Evolutionary conservation across 805 yeast species (phyloP).

Genomic region (Candida stauntonica): DNA sequence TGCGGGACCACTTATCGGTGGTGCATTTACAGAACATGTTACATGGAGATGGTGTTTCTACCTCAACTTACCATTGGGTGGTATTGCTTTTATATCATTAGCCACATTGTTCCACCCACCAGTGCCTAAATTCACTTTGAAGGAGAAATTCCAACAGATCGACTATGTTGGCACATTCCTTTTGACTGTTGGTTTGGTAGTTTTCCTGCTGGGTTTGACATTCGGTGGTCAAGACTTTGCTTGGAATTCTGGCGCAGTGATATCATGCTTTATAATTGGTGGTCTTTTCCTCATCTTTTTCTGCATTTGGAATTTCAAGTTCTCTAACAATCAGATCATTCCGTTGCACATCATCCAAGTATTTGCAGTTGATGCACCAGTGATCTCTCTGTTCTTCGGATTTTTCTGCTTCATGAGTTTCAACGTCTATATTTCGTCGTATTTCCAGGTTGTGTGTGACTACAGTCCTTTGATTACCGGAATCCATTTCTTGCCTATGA

Average conservation of each 20-base stretch:
- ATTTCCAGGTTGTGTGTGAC: slow-evolving; percentile 45
- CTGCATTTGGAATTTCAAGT: slow-evolving; percentile 16
- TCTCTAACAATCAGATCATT: slow-evolving; percentile 19
- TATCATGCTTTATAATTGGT: slow-evolving; percentile 39
- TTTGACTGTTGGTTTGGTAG: slow-evolving; percentile 39
- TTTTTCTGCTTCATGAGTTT: slow-evolving; percentile 37
- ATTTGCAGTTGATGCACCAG: slow-evolving; percentile 27
- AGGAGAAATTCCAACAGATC: slow-evolving; percentile 36
- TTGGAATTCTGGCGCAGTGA: slow-evolving; percentile 54
- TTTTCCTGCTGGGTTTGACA: slow-evolving; percentile 45
- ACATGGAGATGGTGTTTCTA: slow-evolving; percentile 79
- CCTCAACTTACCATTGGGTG: slow-evolving; percentile 66
- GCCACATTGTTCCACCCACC: slow-evolving; percentile 45
- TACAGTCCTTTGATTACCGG: slow-evolving; percentile 23
- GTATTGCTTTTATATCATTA: slow-evolving; percentile 38
- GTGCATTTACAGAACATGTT: slow-evolving; percentile 53
- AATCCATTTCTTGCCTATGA: slow-evolving; percentile 20
- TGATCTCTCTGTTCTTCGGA: slow-evolving; percentile 25
- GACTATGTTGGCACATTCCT: slow-evolving; percentile 48
- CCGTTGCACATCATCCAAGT: slow-evolving; percentile 40
- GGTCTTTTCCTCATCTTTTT: slow-evolving; percentile 7
- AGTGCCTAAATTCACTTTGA: slow-evolving; percentile 34
- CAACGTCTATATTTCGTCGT: slow-evolving; percentile 38
- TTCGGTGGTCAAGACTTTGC: slow-evolving; percentile 49
- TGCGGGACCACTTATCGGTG: slow-evolving; percentile 64